phyloP scores from a whole-genome alignment of 2,329 filamentous ascomycete species.

The Penicillium aurantiogriseum region DNA sequence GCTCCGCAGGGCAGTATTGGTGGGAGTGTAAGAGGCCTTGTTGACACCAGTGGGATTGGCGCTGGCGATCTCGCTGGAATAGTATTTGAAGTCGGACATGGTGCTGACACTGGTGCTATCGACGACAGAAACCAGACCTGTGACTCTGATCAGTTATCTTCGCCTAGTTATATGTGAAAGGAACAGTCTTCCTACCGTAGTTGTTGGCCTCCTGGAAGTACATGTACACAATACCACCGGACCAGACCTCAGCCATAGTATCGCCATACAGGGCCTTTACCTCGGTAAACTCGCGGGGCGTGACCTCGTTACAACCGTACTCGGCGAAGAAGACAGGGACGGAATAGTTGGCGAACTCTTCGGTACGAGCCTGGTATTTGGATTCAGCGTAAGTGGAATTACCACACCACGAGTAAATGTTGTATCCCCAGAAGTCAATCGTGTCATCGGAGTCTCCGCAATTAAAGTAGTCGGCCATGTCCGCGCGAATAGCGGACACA shows the following conservation, averaged over 20 bases:
- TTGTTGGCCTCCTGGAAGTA: slow-evolving; percentile 88
- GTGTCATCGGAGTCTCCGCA: slow-evolving; percentile 63
- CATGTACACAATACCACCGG: slow-evolving; percentile 96
- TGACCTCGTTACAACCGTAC: slow-evolving; percentile 82
- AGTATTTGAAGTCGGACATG: slow-evolving; percentile 69
- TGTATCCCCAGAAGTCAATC: slow-evolving; percentile 98
- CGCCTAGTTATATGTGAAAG: not conserved
- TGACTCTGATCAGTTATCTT: slow-evolving; percentile 43
- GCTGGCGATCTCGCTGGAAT: slow-evolving; percentile 66
- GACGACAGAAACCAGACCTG: slow-evolving; percentile 51
- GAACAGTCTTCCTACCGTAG: slow-evolving; percentile 24
- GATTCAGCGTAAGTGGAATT: slow-evolving; percentile 71
- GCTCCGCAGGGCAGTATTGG: slow-evolving; percentile 62
- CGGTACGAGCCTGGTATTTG: slow-evolving; percentile 73
- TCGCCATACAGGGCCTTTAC: slow-evolving; percentile 73
- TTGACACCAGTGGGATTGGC: slow-evolving; percentile 65
- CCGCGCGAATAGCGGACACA: slow-evolving; percentile 74
- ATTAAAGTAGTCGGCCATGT: slow-evolving; percentile 89
- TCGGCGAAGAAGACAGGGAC: slow-evolving; percentile 96
- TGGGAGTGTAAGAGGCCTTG: slow-evolving; percentile 66
- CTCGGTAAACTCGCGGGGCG: slow-evolving; percentile 75
- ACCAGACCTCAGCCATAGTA: slow-evolving; percentile 81
- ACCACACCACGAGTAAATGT: slow-evolving; percentile 98
- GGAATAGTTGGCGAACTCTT: slow-evolving; percentile 82
- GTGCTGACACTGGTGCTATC: slow-evolving; percentile 62